Evolutionary conservation across 2,329 filamentous ascomycete species (phyloP).

Genomic region (Aspergillus sp.): DNA sequence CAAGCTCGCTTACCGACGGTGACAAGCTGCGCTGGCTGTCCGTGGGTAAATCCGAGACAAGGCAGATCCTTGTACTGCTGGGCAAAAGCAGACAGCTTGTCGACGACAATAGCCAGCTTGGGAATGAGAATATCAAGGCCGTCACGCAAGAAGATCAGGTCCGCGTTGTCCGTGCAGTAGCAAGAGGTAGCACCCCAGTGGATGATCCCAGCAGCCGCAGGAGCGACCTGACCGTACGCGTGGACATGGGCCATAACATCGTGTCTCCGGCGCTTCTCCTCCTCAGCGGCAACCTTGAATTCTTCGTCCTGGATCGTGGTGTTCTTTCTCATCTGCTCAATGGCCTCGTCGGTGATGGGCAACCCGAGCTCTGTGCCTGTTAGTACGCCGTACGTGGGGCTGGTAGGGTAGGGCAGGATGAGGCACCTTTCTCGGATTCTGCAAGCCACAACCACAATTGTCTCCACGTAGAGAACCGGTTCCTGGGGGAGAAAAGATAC

Average conservation of each 20-base stretch:
- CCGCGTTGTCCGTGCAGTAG: slow-evolving; percentile 68
- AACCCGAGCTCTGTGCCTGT: slow-evolving; percentile 67
- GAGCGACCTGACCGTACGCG: slow-evolving; percentile 70
- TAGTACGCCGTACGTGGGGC: slow-evolving; percentile 17
- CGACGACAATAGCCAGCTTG: slow-evolving; percentile 76
- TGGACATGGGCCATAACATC: slow-evolving; percentile 69
- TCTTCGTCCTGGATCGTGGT: slow-evolving; percentile 74
- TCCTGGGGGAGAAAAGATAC: slow-evolving; percentile 74
- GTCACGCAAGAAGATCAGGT: slow-evolving; percentile 73
- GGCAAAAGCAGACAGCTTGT: slow-evolving; percentile 72
- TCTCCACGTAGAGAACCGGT: slow-evolving; percentile 75
- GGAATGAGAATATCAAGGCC: slow-evolving; percentile 73
- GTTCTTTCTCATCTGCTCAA: slow-evolving; percentile 74
- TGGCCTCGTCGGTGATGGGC: slow-evolving; percentile 68
- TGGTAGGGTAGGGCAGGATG: slow-evolving; percentile 1
- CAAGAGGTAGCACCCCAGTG: slow-evolving; percentile 68
- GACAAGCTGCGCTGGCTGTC: slow-evolving; percentile 58
- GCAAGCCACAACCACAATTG: slow-evolving; percentile 84
- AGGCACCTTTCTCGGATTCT: slow-evolving; percentile 65
- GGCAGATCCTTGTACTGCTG: slow-evolving; percentile 70
- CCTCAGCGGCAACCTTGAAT: slow-evolving; percentile 70
- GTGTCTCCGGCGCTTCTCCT: slow-evolving; percentile 72
- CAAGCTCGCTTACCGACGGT: slow-evolving; percentile 66
- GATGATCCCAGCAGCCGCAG: slow-evolving; percentile 78
- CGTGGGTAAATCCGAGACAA: slow-evolving; percentile 75